phyloP scores from a whole-genome alignment of 1,139 yeast species.

The Debaryomycetaceae sp. region DNA sequence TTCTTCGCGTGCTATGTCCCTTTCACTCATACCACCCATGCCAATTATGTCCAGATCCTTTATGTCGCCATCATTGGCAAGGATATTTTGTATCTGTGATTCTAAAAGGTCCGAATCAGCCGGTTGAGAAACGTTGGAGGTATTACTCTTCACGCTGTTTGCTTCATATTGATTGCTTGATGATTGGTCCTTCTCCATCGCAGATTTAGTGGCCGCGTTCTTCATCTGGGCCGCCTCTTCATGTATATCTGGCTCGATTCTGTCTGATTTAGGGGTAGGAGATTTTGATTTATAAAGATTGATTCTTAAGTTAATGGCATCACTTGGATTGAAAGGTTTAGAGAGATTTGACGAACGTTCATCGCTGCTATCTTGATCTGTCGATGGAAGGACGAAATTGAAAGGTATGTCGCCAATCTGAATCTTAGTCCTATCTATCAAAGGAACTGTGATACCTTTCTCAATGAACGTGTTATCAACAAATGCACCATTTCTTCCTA shows the following conservation, averaged over 20 bases:
- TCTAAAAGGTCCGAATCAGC: neutral
- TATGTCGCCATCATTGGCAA: slow-evolving; percentile 24
- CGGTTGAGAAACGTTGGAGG: neutral
- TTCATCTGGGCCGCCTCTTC: neutral
- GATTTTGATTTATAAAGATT: slow-evolving; percentile 34
- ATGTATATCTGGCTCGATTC: neutral
- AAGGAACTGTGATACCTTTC: slow-evolving; percentile 83
- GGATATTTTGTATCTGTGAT: slow-evolving; percentile 9
- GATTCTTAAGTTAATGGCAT: slow-evolving; percentile 50
- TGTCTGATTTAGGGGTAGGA: slow-evolving; percentile 14
- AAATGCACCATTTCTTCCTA: slow-evolving; percentile 95
- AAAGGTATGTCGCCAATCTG: slow-evolving; percentile 93
- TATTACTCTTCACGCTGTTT: neutral
- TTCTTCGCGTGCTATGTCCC: slow-evolving; percentile 32
- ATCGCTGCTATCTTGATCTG: slow-evolving; percentile 29
- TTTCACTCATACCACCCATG: slow-evolving; percentile 35
- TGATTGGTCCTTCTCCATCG: neutral
- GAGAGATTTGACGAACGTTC: slow-evolving; percentile 12
- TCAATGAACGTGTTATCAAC: slow-evolving; percentile 87
- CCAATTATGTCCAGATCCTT: slow-evolving; percentile 33
- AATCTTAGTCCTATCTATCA: slow-evolving; percentile 74
- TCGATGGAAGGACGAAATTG: slow-evolving; percentile 72
- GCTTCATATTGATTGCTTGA: neutral
- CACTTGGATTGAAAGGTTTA: slow-evolving; percentile 50
- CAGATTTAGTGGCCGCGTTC: neutral